phyloP scores from a whole-genome alignment of 139 green algal species.

The Volvox africanus region DNA sequence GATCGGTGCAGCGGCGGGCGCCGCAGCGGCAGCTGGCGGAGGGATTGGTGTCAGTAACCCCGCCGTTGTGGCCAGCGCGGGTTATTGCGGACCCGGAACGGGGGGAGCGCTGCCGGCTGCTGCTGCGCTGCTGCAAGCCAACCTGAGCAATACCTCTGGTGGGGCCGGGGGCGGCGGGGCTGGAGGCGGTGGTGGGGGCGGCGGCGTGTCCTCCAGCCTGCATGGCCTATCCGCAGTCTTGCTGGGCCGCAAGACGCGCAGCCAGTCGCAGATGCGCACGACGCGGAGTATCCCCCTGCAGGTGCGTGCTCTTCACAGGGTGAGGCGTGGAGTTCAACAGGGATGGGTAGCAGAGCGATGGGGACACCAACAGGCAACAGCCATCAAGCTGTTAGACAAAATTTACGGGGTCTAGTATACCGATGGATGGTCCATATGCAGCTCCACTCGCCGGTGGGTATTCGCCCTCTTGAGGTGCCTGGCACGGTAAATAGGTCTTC shows the following conservation, averaged over 20 bases:
- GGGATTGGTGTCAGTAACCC: no score
- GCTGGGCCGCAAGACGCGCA: constrained; percentile 27
- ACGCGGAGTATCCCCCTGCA: background rate
- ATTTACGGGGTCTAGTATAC: no score
- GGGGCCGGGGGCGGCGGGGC: constrained; percentile 8
- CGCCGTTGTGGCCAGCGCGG: background rate
- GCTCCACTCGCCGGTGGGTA: no score
- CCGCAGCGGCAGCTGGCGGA: background rate
- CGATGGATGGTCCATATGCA: no score
- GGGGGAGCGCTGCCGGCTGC: background rate
- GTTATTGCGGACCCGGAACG: background rate
- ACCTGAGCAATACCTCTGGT: background rate
- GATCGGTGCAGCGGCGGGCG: background rate
- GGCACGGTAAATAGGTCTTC: no score
- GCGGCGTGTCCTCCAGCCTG: background rate
- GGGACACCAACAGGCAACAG: no score
- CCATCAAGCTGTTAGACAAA: no score
- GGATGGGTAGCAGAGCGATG: no score
- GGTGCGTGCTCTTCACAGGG: background rate
- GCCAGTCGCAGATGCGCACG: background rate
- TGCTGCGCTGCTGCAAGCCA: background rate
- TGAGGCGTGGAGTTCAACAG: no score
- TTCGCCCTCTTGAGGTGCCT: no score
- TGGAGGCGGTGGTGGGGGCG: background rate
- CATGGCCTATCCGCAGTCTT: constrained; percentile 1